Base-by-base conservation (phyloP, 768 basidiomycete species). In the Mycena galericulata region DNA sequence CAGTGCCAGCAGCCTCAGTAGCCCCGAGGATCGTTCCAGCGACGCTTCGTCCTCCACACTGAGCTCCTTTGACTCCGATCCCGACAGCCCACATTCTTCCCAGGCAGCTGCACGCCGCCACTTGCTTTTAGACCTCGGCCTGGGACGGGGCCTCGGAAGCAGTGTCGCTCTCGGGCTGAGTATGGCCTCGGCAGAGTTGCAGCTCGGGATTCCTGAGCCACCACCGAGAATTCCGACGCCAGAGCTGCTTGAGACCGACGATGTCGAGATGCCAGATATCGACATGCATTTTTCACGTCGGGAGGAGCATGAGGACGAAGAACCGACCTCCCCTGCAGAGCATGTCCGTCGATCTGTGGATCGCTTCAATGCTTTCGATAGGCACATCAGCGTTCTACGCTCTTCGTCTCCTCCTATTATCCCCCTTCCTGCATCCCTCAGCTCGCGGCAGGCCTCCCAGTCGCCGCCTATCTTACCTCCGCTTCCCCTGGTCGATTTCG, bases 331-430 rank as follows among this genome's bases (percentile, higher is more conserved):
- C 3, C 67, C 77, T 46, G 79, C 83, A 40, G 84, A 87, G 18
- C 71, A 75, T 34, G 81, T 85, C 40, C 81, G 85, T 24, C 71
- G 80, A 18, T 84, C 87, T 0, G 67, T 89, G 26, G 86, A 87
- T 36, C 84, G 86, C 34, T 88, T 88, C 70, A 85, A 82, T 76
- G 81, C 82, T 30, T 88, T 89, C 66, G 86, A 89, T 72, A 81
- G 80, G 58, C 82, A 88, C 55, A 88, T 88, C 49, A 82, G 85
- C 67, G 81, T 81, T 22, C 75, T 88, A 67, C 83, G 86, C 29
- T 80, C 78, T 61, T 83, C 82, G 38, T 78, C 79, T 53, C 75
- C 79, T 17, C 75, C 76, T 49, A 68, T 73, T 17, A 68, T 72
- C 49, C 70, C 70, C n/a, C 67, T 68, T 14, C 70, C 70, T 47